phyloP scores from a whole-genome alignment of 2,329 filamentous ascomycete genomes.

The Fusarium goolgardi region DNA sequence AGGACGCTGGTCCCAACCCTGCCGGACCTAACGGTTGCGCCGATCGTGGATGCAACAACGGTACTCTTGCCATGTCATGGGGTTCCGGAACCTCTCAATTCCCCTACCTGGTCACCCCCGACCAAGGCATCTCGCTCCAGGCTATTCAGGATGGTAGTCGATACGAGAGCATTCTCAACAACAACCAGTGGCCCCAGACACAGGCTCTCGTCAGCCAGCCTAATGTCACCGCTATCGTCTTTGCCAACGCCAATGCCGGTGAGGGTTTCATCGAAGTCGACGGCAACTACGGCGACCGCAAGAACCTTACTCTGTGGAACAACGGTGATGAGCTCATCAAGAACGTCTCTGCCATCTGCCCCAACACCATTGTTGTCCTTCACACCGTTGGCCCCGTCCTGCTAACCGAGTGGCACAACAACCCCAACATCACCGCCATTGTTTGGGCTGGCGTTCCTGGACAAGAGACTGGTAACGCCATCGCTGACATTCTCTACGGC shows the following conservation, averaged over 20 bases:
- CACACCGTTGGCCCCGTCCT: conserved; percentile 87
- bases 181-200: conserved; percentile 71
- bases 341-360: conserved; percentile 79
- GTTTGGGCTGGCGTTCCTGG: conserved; percentile 85
- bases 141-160: conserved; percentile 68
- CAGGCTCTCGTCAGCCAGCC: conserved; percentile 69
- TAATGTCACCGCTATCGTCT: conserved; percentile 82
- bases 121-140: conserved; percentile 74
- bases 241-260: conserved; percentile 87
- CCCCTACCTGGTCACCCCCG: conserved; percentile 80
- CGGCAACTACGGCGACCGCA: conserved; percentile 86
- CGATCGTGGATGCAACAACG: conserved; percentile 71
- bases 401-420: conserved; percentile 78
- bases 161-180: conserved; percentile 75
- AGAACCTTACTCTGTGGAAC: conserved; percentile 91
- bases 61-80: conserved; percentile 81
- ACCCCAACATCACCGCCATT: conserved; percentile 84
- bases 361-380: conserved; percentile 92
- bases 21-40: conserved; percentile 82
- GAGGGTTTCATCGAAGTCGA: conserved; percentile 89
- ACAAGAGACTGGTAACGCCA: conserved; percentile 83
- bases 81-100: conserved; percentile 80
- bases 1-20: conserved; percentile 81
- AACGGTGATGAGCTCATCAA: conserved; percentile 83
- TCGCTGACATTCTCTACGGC: conserved; percentile 87